Conservation (phyloP, 2,329 filamentous ascomycete genomes). For the Phaeosphaeriaceae sp. region DNA sequence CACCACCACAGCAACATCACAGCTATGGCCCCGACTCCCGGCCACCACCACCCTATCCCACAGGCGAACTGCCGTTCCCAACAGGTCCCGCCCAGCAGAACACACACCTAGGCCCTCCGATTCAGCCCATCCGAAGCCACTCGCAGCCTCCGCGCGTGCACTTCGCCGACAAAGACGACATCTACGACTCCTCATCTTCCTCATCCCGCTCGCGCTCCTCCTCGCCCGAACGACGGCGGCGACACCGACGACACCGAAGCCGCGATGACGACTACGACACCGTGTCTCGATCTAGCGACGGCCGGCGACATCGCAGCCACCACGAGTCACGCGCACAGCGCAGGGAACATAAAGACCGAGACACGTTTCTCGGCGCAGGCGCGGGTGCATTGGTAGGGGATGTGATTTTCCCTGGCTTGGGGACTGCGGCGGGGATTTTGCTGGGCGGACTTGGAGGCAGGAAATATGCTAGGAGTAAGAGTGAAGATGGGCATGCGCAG, state of each 20-base stretch:
- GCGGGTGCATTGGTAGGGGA: slow-evolving; percentile 55
- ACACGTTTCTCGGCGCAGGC: slow-evolving; percentile 55
- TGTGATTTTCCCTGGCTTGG: slow-evolving; percentile 53
- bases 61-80: slow-evolving; percentile 5
- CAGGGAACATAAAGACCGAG: slow-evolving; percentile 34
- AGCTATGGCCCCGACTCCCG: slow-evolving; percentile 8
- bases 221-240: slow-evolving; percentile 15
- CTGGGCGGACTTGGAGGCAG: slow-evolving; percentile 53
- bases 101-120: slow-evolving; percentile 33
- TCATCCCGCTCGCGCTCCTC: slow-evolving; percentile 23
- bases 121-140: slow-evolving; percentile 35
- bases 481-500: slow-evolving; percentile 29
- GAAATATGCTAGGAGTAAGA: slow-evolving; percentile 47
- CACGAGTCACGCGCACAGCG: slow-evolving; percentile 16
- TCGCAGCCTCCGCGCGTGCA: slow-evolving; percentile 43
- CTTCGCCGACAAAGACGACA: slow-evolving; percentile 32
- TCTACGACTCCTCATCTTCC: slow-evolving; percentile 23
- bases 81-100: slow-evolving; percentile 15
- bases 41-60: slow-evolving; percentile 18
- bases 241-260: slow-evolving; percentile 13
- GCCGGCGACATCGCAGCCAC: background rate
- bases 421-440: slow-evolving; percentile 48
- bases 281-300: background rate
- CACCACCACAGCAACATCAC: background rate
- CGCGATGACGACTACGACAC: background rate